Percentiles rank a stretch among this genome's conserved stretches.
Evolutionary conservation across 768 basidiomycete species (phyloP).

Genomic region (Podaxis sp.): DNA sequence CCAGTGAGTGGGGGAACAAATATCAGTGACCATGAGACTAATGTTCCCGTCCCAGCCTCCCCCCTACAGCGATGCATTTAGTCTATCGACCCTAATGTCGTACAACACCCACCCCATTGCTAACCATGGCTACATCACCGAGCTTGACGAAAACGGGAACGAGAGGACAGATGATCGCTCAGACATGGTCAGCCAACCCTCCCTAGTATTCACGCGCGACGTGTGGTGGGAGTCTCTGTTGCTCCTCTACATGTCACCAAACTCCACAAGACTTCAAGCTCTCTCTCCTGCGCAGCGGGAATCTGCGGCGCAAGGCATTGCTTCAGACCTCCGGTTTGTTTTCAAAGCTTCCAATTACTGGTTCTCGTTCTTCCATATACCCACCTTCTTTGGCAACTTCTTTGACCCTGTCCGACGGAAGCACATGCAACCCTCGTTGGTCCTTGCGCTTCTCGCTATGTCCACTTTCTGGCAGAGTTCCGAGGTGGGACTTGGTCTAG

Average conservation of each 20-base stretch:
- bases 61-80: slow-evolving; percentile 20
- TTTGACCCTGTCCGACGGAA: slow-evolving; percentile 53
- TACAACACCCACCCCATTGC: background rate
- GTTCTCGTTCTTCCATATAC: slow-evolving; percentile 74
- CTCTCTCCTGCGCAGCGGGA: slow-evolving; percentile 47
- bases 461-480: slow-evolving; percentile 73
- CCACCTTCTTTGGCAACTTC: slow-evolving; percentile 62
- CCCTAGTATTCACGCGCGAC: slow-evolving; percentile 65
- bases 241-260: slow-evolving; percentile 46
- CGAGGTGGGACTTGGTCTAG: slow-evolving; percentile 49
- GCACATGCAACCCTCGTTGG: slow-evolving; percentile 65
- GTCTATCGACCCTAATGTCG: slow-evolving; percentile 22
- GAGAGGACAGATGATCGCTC: slow-evolving; percentile 21
- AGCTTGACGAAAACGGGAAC: slow-evolving; percentile 30
- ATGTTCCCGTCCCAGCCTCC: slow-evolving; percentile 17
- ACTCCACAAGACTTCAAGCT: slow-evolving; percentile 29
- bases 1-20: background rate
- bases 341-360: slow-evolving; percentile 68
- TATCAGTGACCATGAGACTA: background rate
- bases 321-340: slow-evolving; percentile 60
- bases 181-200: slow-evolving; percentile 56
- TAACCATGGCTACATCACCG: slow-evolving; percentile 26
- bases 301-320: slow-evolving; percentile 42
- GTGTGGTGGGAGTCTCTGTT: slow-evolving; percentile 81
- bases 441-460: slow-evolving; percentile 62